phyloP scores from a whole-genome alignment of 805 yeast species.

The Starmerella powellii region DNA sequence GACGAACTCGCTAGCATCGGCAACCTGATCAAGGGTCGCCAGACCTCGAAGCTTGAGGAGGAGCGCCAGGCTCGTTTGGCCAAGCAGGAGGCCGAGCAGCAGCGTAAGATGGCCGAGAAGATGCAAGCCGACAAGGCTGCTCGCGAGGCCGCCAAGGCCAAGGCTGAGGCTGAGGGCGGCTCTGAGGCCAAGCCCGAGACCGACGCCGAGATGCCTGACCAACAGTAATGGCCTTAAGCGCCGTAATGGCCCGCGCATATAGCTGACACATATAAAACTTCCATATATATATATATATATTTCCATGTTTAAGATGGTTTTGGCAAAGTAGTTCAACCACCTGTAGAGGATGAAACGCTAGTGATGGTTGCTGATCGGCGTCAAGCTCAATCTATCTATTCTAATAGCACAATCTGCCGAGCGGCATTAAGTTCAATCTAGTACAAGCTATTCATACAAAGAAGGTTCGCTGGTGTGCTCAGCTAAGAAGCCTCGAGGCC shows the following conservation, averaged over 20 bases:
- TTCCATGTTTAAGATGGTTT: no score
- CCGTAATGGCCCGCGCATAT: no score
- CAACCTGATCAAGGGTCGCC: slow-evolving; percentile 91
- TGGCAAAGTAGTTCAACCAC: no score
- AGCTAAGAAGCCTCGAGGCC: slow-evolving; percentile 10
- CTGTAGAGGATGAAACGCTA: no score
- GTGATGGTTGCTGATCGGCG: no score
- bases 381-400: no score
- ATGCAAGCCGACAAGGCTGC: slow-evolving; percentile 68
- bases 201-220: slow-evolving; percentile 23
- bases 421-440: no score
- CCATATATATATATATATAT: no score
- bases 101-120: slow-evolving; percentile 72
- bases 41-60: slow-evolving; percentile 87
- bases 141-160: slow-evolving; percentile 30
- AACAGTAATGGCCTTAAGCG: no score
- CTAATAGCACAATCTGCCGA: no score
- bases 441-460: neutral
- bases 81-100: slow-evolving; percentile 77
- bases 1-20: slow-evolving; percentile 94
- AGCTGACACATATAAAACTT: no score
- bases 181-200: slow-evolving; percentile 23
- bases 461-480: neutral
- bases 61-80: slow-evolving; percentile 78
- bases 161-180: slow-evolving; percentile 33